Evolutionary conservation across 352 stramenopile genomes (phyloP).

Genomic region (Thalassiosira hispida): DNA sequence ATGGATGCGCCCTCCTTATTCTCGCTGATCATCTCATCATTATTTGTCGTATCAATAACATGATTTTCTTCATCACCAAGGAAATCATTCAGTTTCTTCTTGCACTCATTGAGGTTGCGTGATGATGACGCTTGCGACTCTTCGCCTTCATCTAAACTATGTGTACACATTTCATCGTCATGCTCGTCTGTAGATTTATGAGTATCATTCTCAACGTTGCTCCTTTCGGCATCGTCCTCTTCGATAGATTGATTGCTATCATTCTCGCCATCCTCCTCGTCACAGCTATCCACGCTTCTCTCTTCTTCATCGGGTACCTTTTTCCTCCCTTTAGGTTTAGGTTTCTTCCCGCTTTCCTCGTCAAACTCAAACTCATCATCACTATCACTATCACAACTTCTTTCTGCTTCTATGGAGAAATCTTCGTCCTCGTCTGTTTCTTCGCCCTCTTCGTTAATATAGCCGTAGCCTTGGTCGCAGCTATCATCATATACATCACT

Average conservation of each 20-base stretch:
- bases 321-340: slow-evolving; percentile 15
- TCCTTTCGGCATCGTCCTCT: neutral
- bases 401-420: slow-evolving; percentile 36
- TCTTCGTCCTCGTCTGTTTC: slow-evolving; percentile 44
- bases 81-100: slow-evolving; percentile 10
- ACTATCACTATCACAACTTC: slow-evolving; percentile 33
- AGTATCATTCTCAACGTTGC: no score
- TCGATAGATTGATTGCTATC: neutral
- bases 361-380: slow-evolving; percentile 54
- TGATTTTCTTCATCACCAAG: slow-evolving; percentile 20
- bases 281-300: neutral
- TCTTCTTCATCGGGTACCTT: slow-evolving; percentile 17
- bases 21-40: neutral
- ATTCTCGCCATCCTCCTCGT: neutral
- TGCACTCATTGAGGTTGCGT: slow-evolving; percentile 21
- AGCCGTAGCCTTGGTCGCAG: slow-evolving; percentile 8
- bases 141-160: neutral
- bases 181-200: neutral
- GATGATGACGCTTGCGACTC: slow-evolving; percentile 6
- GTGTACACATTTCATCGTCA: neutral
- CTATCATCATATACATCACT: slow-evolving; percentile 17
- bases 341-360: slow-evolving; percentile 33
- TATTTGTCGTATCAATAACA: neutral
- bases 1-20: neutral
- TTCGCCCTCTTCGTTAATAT: slow-evolving; percentile 13